These are phyloP conservation scores for Tricharina praecox DNA, from an alignment of 495 filamentous ascomycete genomes.

Conservation along the genomic window DNA sequence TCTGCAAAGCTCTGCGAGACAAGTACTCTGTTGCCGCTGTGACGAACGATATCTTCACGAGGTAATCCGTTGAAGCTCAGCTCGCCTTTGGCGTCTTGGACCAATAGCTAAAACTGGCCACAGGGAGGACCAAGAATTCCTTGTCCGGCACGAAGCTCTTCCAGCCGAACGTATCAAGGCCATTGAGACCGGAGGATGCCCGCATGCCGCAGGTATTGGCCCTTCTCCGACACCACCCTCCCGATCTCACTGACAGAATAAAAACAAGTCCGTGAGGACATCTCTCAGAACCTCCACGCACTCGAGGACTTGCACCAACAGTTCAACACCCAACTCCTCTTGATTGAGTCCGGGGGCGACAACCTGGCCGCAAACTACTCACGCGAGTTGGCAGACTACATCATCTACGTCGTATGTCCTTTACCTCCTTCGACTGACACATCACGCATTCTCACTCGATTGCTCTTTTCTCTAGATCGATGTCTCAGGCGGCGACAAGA, in stretches of 20 bases:
- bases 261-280: constrained; percentile 83
- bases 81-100: no score
- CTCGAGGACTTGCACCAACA: constrained; percentile 67
- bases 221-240: no score
- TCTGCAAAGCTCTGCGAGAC: constrained; percentile 62
- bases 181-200: constrained; percentile 95
- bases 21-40: constrained; percentile 79
- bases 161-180: constrained; percentile 68
- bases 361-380: constrained; percentile 95
- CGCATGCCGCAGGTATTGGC: constrained; percentile 59
- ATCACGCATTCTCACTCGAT: background rate
- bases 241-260: no score
- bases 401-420: constrained; percentile 58
- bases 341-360: constrained; percentile 91
- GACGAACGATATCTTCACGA: constrained; percentile 98
- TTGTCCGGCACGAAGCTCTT: constrained; percentile 69
- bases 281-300: constrained; percentile 77
- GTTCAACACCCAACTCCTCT: constrained; percentile 54
- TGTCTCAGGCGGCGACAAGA: constrained; percentile 91
- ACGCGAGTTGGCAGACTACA: constrained; percentile 86
- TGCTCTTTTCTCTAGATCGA: constrained; percentile 45
- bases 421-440: background rate
- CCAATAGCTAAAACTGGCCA: no score
- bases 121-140: constrained; percentile 93
- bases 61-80: no score